Percentiles rank a stretch among this genome's conserved stretches.
Evolutionary conservation across 306 rosid genomes (phyloP).

Genomic region (Castanea crenata): DNA sequence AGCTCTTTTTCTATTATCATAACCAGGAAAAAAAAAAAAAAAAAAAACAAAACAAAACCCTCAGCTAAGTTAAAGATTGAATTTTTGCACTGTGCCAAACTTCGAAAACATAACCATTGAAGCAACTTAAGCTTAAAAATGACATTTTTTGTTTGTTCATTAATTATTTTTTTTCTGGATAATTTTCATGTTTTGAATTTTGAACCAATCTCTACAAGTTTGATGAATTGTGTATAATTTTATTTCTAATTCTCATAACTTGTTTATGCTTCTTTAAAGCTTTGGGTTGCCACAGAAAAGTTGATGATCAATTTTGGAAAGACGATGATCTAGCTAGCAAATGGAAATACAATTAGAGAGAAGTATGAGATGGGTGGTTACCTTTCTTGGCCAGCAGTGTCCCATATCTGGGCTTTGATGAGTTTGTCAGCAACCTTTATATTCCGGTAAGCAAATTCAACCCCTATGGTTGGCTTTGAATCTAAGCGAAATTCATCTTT

Average conservation of each 20-base stretch:
- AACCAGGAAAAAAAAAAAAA: background rate
- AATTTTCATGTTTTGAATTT: too few relatives aligned
- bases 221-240: too few relatives aligned
- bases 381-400: constrained; percentile 99
- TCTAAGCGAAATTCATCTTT: constrained; percentile 71
- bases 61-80: background rate
- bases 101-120: too few relatives aligned
- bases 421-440: constrained; percentile 62
- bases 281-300: too few relatives aligned
- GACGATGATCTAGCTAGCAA: background rate
- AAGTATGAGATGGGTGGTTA: background rate
- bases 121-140: too few relatives aligned
- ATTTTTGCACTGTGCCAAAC: too few relatives aligned
- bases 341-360: background rate
- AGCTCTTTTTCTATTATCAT: background rate
- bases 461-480: constrained; percentile 91
- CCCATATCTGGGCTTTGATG: constrained; percentile 95
- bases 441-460: constrained; percentile 89
- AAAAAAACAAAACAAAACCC: background rate
- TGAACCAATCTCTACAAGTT: too few relatives aligned
- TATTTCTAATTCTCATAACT: too few relatives aligned
- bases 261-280: too few relatives aligned
- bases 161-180: too few relatives aligned
- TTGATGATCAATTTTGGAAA: too few relatives aligned
- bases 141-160: too few relatives aligned